These are phyloP conservation scores for Flaveria robusta DNA, from an alignment of 129 eudicot genomes.

Conservation along the genomic window DNA sequence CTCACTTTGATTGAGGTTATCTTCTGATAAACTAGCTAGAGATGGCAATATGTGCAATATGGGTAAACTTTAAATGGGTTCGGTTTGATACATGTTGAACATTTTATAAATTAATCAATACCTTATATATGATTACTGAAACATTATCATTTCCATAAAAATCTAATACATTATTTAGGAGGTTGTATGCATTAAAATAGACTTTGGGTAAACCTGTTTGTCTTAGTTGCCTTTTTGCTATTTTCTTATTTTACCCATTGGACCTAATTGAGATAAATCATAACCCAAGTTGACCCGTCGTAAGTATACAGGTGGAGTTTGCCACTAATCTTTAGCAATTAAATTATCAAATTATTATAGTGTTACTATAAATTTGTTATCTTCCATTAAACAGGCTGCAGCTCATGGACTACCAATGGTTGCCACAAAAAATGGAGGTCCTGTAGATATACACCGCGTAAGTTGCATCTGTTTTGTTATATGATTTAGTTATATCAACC, in stretches of 20 bases:
- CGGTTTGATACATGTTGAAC: background rate
- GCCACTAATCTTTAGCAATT: background rate
- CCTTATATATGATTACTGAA: background rate
- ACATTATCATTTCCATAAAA: background rate
- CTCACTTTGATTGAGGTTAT: slow-evolving; percentile 92
- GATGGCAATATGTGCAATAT: background rate
- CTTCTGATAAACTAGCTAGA: slow-evolving; percentile 12
- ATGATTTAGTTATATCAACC: background rate
- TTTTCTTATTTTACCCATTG: background rate
- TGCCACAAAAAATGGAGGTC: slow-evolving; percentile 98
- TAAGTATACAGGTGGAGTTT: background rate
- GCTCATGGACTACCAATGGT: slow-evolving; percentile 98
- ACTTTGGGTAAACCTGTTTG: background rate
- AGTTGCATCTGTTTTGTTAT: slow-evolving; percentile 6
- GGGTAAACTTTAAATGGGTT: background rate
- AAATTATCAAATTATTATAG: slow-evolving; percentile 8
- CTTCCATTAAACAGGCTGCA: slow-evolving; percentile 73
- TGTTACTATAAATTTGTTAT: slow-evolving; percentile 2
- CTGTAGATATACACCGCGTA: slow-evolving; percentile 97
- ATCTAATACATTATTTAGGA: background rate
- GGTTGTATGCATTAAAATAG: background rate
- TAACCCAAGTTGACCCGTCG: slow-evolving; percentile 6
- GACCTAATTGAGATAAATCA: background rate
- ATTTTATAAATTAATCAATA: background rate
- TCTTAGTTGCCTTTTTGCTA: background rate